Base-by-base conservation (phyloP, 352 stramenopile genomes). In the Phytophthora sojae region DNA sequence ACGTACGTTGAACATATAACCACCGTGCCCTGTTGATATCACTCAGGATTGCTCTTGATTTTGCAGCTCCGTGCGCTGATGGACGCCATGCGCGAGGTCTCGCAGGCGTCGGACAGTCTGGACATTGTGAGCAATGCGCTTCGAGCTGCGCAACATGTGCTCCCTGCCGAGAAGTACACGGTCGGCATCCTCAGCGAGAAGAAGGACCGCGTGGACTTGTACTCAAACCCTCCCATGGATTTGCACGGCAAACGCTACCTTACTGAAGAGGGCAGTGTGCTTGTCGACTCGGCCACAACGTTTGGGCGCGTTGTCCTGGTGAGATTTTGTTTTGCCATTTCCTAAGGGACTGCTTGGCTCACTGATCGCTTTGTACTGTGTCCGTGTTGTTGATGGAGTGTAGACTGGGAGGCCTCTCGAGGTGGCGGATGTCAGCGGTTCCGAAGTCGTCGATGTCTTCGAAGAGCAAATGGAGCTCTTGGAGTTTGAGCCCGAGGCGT, bases 261-360 rank as follows among this genome's bases (percentile, higher is more conserved):
- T 55, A 69, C 37, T 4, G 83, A 91, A 45, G 85, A 91, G 74
- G 83, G 80, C 35, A 76, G 63, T 17, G 61, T 86, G 9, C 60
- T 84, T 2, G 76, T 91, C 5, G 85, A 90, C 56, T 86, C 80
- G 17, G 80, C 84, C 49, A 91, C 81, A 0, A 93, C 82, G 9
- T 92, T 90, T 56, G 85, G 85, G 4, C 85, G 84, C n/a, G 85
- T 92, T 25, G 75, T 91, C 2, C 45, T 92, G 77, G 83, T 91
- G 75, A 54, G 19, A 21, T 42, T 53, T 53, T 15, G 35, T 15
- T 11, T 17, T 11, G 35, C 12, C 19, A 1, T 47, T 58, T 17
- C 15, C 17, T 58, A 42, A 8, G 30, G 9, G 11, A 2, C 29
- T 19, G 21, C 17, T 39, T 15, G n/a, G 2, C 23, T 45, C 14